Base-by-base conservation (phyloP, 2,329 filamentous ascomycete genomes). In the Fusarium tjaetaba region DNA sequence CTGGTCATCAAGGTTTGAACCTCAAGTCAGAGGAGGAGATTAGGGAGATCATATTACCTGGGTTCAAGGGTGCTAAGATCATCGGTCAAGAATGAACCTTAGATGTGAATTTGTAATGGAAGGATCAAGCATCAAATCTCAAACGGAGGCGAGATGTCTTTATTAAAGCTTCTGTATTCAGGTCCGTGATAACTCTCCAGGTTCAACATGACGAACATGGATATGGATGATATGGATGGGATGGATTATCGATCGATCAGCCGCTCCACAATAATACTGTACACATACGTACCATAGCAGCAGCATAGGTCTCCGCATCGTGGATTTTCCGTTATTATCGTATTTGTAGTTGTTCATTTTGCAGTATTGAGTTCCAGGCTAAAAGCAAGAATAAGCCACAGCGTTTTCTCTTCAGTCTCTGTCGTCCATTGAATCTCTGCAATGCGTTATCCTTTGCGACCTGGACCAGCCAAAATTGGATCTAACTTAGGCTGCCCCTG, bases 131-230 rank as follows among this genome's bases (percentile, higher is more conserved):
- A 68, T 55, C 46, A 30, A 59, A 39, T 62, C 55, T 59, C 67
- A 72, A 73, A 73, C 71, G 45, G 71, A 73, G 45, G 58, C 71
- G 71, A 73, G 39, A 74, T 73, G 30, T 41, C 46, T 67, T 73
- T 66, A 74, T 72, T 61, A 22, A 71, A 49, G 42, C 39, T 24
- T 49, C 16, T 49, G 43, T 38, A 39, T 55, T 42, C 22, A 43
- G n/a, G 24, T 13, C 48, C 18, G 32, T 46, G 30, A 42, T 38
- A 49, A 63, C 42, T 30, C 22, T 53, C 14, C 7, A 14, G 24
- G n/a, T 41, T 26, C 39, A 24, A 43, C 34, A 28, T 66, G 34
- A 28, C 36, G 32, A 16, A 36, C 34, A 36, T 36, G 34, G 34
- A 36, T 38, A 20, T 38, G 34, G 15, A 36, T 36, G 36, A 64